Percentiles rank a stretch among this genome's conserved stretches.
These are phyloP conservation scores for Geosmithia morbida DNA, from an alignment of 2,329 filamentous ascomycete genomes.

Conservation along the genomic window DNA sequence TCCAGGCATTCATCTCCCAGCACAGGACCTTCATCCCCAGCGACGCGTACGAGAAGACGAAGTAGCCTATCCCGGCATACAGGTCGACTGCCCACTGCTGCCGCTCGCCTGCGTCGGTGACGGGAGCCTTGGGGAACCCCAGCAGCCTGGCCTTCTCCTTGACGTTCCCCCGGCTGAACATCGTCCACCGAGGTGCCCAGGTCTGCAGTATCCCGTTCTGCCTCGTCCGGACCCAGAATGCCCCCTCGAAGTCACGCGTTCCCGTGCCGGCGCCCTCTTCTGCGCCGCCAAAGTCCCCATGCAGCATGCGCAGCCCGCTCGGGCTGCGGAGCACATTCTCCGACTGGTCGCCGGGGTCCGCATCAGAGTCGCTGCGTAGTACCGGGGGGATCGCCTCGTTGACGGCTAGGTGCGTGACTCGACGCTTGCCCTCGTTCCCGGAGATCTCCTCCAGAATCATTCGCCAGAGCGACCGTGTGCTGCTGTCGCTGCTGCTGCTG, in stretches of 20 bases:
- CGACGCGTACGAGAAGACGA: slow-evolving; percentile 68
- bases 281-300: slow-evolving; percentile 58
- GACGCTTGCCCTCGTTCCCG: slow-evolving; percentile 17
- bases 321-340: slow-evolving; percentile 67
- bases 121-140: slow-evolving; percentile 21
- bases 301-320: slow-evolving; percentile 50
- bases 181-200: slow-evolving; percentile 83
- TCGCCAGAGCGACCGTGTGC: slow-evolving; percentile 26
- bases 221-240: slow-evolving; percentile 66
- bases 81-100: slow-evolving; percentile 55
- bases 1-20: slow-evolving; percentile 87
- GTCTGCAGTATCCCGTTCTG: slow-evolving; percentile 72
- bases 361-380: slow-evolving; percentile 6
- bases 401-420: slow-evolving; percentile 41
- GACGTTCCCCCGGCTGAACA: slow-evolving; percentile 88
- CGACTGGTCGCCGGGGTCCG: no score
- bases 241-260: slow-evolving; percentile 46
- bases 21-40: slow-evolving; percentile 63
- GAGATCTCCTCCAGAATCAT: slow-evolving; percentile 32
- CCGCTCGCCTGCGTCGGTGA: not conserved
- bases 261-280: not conserved
- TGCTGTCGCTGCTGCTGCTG: slow-evolving; percentile 5
- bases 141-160: slow-evolving; percentile 74
- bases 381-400: slow-evolving; percentile 45
- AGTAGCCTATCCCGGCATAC: slow-evolving; percentile 90